Evolutionary conservation across 129 eudicot species (phyloP), one percentile per base, ranked within the genome.

Genomic region (Saposhnikovia divaricata): DNA sequence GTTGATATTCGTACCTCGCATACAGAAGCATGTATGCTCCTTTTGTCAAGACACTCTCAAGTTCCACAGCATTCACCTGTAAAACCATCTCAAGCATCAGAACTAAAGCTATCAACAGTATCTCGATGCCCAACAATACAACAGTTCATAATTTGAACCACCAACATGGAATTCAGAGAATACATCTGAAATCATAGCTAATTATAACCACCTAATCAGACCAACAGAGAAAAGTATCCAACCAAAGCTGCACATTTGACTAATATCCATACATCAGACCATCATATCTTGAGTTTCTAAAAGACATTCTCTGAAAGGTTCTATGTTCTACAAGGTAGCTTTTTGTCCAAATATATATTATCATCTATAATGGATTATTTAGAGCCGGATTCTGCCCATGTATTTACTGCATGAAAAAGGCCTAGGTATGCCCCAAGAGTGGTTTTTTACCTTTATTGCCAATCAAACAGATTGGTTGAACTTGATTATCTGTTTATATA

Each of bases 1-100:
- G 14, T 48, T 25, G 55, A 75, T 50, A 31, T 14, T 21, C 47
- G 44, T 83, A 93, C 98, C 98, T 89, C n/a, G 97, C 90, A 81
- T 93, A 93, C 44, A 93, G 87, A 79, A 93, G 97, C 98, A 93
- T 93, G 87, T 93, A 93, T 53, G 98, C 98, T 27, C 89, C 93
- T 83, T 86, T 88, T 66, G 90, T 82, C 87, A 93, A 83, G 76
- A 93, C 98, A 5, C 84, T 79, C 27, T 84, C 87, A 80, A 89
- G 87, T 53, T 93, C 97, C 85, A 93, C 98, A 78, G 78, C 80
- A 61, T 77, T 85, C 55, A 93, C 98, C 98, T 93, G 86, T 48
- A 83, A 25, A 84, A 43, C 39, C 69, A 81, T 53, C 21, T 69
- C 42, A 85, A 40, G 48, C 31, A 72, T 51, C 14, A 61, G 34